Base-by-base conservation (phyloP, 495 filamentous ascomycete species). In the Aspergillus haitiensis region DNA sequence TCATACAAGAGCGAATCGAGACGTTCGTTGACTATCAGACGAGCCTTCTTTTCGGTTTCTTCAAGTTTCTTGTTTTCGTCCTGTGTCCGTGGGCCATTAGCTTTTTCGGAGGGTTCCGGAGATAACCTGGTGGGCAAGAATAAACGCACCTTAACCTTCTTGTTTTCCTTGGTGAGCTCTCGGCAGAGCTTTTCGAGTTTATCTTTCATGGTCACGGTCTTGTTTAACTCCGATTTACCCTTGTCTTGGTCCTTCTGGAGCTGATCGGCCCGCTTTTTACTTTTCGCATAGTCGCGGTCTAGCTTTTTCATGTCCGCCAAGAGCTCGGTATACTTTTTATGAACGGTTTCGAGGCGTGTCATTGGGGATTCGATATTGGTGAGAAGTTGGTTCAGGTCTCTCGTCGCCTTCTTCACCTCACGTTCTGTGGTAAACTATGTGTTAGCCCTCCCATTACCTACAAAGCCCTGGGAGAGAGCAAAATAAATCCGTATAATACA, bases 191-290 rank as follows among this genome's bases (percentile, higher is more conserved):
- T 98, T 70, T 98, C 95, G 40, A 98, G 77, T 73, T 97, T 97
- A 61, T 96, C 90, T 71, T 93, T 96, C 68, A 97, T 85, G 10
- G 85, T 86, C 8, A 88, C 84, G 18, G 90, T 92, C 72, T 94
- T 95, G 72, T 82, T 93, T 53, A 96, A 80, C 71, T 98, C 94
- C 39, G 87, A 88, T 62, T 90, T 86, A 16, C 86, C 84, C 61
- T 89, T 86, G 72, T 98, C 94, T 71, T 95, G 95, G 63, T 98
- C 94, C 72, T 98, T 98, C 75, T 98, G 94, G 57, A 98, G 71
- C 66, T 92, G 89, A 73, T 98, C 94, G 13, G 88, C 91, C 8
- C 92, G 87, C 75, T 97, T 98, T 77, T 96, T 96, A 67, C 92
- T 92, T 76, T 96, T 98, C 42, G 88, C 81, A 67, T 96, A 90